A percentile compares a stretch with the other conserved stretches of the same genome.
phyloP scores from a whole-genome alignment of 768 basidiomycete species.

The Termitomyces bulborhizus region DNA sequence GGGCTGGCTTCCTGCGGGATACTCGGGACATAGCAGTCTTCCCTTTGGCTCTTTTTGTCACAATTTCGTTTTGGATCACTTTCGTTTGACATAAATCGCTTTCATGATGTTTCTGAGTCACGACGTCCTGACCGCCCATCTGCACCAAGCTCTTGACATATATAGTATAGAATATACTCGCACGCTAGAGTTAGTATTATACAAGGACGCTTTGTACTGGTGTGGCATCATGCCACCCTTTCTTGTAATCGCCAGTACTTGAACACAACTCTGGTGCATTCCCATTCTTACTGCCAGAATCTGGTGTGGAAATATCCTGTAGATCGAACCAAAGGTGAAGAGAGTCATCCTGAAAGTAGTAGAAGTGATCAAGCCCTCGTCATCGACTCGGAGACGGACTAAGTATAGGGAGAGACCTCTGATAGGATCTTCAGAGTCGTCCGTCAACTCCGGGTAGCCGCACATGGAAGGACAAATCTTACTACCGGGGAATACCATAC shows the following conservation, averaged over 20 bases:
- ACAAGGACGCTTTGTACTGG: background rate
- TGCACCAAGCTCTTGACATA: background rate
- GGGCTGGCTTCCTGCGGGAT: conserved; percentile 29
- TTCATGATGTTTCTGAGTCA: background rate
- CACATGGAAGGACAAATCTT: background rate
- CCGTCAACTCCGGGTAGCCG: background rate
- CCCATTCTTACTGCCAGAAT: no score
- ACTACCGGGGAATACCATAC: background rate
- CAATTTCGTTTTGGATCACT: conserved; percentile 31
- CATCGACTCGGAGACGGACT: background rate
- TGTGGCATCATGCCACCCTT: background rate
- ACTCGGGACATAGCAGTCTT: conserved; percentile 35
- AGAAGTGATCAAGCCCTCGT: no score
- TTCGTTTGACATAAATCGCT: conserved; percentile 4
- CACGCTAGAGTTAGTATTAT: background rate
- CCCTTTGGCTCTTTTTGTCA: conserved; percentile 33
- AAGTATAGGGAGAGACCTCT: background rate
- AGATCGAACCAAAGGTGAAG: background rate
- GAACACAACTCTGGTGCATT: background rate
- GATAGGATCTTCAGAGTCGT: background rate
- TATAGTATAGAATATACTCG: background rate
- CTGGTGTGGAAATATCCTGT: background rate
- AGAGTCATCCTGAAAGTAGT: background rate
- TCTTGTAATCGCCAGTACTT: no score
- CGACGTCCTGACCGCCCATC: background rate